Evolutionary conservation across 1,284 basidiomycete genomes (phyloP).

Genomic region (Sporisorium exsertum): DNA sequence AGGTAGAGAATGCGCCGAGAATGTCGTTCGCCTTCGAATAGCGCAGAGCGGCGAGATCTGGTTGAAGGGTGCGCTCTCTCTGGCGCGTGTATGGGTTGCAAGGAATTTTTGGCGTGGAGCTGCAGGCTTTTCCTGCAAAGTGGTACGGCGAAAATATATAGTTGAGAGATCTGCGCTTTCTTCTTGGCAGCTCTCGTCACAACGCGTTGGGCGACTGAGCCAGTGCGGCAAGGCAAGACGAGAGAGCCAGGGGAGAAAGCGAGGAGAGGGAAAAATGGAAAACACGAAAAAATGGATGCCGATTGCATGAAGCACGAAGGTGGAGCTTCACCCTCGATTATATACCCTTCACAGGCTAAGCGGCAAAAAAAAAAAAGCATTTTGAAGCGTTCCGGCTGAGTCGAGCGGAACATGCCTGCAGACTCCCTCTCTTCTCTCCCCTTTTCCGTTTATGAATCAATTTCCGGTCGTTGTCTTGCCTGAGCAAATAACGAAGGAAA

Average conservation of each 20-base stretch:
- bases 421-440: too few species aligned
- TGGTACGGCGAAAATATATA: slow-evolving; percentile 38
- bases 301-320: neutral
- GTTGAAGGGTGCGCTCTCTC: neutral
- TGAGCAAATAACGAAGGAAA: slow-evolving; percentile 2
- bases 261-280: neutral
- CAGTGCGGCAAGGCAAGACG: neutral
- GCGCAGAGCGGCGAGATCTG: neutral
- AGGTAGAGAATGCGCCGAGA: neutral
- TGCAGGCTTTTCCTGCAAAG: slow-evolving; percentile 6
- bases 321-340: neutral
- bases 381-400: too few species aligned
- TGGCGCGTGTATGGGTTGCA: neutral
- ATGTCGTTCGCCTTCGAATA: neutral
- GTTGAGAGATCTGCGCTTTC: slow-evolving; percentile 20
- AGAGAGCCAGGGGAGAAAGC: too few species aligned
- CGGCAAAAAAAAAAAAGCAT: too few species aligned
- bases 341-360: too few species aligned
- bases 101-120: slow-evolving; percentile 9
- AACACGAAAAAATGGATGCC: neutral
- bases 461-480: neutral
- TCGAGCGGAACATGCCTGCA: neutral
- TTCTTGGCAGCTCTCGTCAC: slow-evolving; percentile 25
- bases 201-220: slow-evolving; percentile 14
- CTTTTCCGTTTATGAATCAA: too few species aligned